Evolutionary conservation across 1,284 basidiomycete species (phyloP), one percentile per base, ranked within the genome.

Genomic region (Cryptococcus sp.): DNA sequence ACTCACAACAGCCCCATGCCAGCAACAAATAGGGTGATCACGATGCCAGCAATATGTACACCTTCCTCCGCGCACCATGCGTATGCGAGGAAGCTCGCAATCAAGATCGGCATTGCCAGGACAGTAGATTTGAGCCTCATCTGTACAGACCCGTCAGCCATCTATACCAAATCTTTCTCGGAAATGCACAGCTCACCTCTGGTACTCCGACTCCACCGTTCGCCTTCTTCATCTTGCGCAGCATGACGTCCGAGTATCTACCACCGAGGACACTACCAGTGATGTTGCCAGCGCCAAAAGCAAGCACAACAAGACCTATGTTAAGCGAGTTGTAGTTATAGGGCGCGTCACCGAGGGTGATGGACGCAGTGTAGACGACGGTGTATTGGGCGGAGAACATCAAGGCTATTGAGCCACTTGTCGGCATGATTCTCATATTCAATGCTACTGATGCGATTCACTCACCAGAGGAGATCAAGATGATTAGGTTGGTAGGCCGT

Each of bases 1-100:
- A 87, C 83, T 69, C 63, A 88, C 87, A 88, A 84, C 4, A 84
- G 80, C 59, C 85, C 82, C 69, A 90, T 86, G 15, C 88, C 89
- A 3, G 82, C 82, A 35, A 84, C 71, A 60, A 82, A 81, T 5
- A 86, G 77, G 16, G 81, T 82, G 23, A 84, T 77, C 33, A 84
- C 80, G 1, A 83, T 79, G 1, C 82, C 83, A 74, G 70, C 82
- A 40, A 91, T 79, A 68, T 86, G 80, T 8, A 66, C 67, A 51
- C 84, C 84, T 53, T 84, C 72, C 57, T 89, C 75, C 44, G 82
- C 83, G 4, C 86, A 80, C 91, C 91, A 94, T 2, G 83, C 91
- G 67, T 89, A 91, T 0, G 82, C 85, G 36, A 89, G 68, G 53
- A 86, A 81, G 9, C 80, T 80, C 0, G 81, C 62, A 33, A 78